phyloP scores from a whole-genome alignment of 164 flowering plant species.

The Aristolochia contorta region DNA sequence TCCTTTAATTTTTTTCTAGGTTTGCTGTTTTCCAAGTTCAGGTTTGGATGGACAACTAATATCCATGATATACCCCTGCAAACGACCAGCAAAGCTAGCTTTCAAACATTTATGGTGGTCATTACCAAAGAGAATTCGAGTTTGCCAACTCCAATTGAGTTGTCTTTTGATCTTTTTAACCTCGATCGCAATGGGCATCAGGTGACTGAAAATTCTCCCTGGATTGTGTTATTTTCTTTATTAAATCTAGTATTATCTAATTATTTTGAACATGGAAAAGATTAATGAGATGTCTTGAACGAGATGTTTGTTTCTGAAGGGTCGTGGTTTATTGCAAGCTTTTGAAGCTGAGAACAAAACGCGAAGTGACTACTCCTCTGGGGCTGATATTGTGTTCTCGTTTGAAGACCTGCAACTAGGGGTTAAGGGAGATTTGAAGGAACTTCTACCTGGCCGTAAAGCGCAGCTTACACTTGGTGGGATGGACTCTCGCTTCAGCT shows the following conservation, averaged over 20 bases:
- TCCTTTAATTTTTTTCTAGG: constrained; percentile 27
- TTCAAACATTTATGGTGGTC: constrained; percentile 73
- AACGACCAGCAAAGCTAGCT: constrained; percentile 31
- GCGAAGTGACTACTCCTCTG: constrained; percentile 43
- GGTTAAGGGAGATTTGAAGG: constrained; percentile 46
- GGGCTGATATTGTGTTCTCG: constrained; percentile 50
- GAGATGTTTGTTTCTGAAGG: constrained; percentile 29
- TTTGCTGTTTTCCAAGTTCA: constrained; percentile 69
- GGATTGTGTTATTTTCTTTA: too few relatives aligned
- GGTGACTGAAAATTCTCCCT: constrained; percentile 22
- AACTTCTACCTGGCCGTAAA: constrained; percentile 55
- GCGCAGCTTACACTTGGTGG: constrained; percentile 54
- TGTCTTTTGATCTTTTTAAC: constrained; percentile 31
- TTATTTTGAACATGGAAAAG: too few relatives aligned
- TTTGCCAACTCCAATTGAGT: constrained; percentile 29
- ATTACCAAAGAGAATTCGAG: constrained; percentile 46
- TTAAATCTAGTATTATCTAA: too few relatives aligned
- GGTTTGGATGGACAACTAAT: constrained; percentile 76
- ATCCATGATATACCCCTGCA: constrained; percentile 47
- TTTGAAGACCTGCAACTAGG: constrained; percentile 79
- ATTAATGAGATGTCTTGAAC: not conserved
- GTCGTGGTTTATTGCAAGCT: constrained; percentile 49
- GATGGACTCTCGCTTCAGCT: constrained; percentile 37
- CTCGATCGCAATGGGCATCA: constrained; percentile 35
- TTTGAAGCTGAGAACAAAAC: constrained; percentile 62